Base-by-base conservation (phyloP, 2,329 filamentous ascomycete species). In the Leptosphaerulina australis region DNA sequence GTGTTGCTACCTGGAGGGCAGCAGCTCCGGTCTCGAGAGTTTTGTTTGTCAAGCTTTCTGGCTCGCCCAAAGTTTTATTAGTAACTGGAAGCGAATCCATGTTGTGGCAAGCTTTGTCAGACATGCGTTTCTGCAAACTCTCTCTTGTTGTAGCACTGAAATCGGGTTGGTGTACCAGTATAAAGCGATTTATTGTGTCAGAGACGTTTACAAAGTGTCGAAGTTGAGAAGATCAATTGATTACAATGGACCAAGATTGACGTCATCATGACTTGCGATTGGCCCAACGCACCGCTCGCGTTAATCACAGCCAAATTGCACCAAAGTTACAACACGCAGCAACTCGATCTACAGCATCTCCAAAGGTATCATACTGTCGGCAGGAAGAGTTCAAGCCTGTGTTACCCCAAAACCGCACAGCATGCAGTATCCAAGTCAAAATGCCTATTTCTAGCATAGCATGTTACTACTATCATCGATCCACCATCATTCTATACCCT, bases 11-110 rank as follows among this genome's bases (percentile, higher is more conserved):
- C 69, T 88, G 86, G 2, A 83, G 78, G 35, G 81, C 60, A 4
- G 78, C 74, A 14, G 86, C 86, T 5, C 83, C 86, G 0, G 83
- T 83, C 52, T 87, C 83, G 7, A 89, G 78, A 5, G 81, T 64
- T 35, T 78, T 79, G 69, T 85, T 86, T 61, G 81, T 82, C 2
- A 74, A 68, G 3, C 81, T 80, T 28, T 82, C 74, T 2, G 78
- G 76, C 25, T 77, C 74, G 18, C 84, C 84, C 5, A 75, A 70
- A 15, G 76, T 69, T 11, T 74, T 66, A 66, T 77, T 76, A 22
- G 68, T 74, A 2, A 68, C 64, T 5, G 73, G 71, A 8, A 74
- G 50, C 6, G 62, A 48, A 11, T 75, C 72, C 71, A 74, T 74
- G 22, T 33, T 51, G 21, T 51, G 48, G 22, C 41, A 51, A 22